Evolutionary conservation across 1,139 yeast genomes (phyloP), one percentile per base, ranked within the genome.

Genomic region (Diutina catenulata): DNA sequence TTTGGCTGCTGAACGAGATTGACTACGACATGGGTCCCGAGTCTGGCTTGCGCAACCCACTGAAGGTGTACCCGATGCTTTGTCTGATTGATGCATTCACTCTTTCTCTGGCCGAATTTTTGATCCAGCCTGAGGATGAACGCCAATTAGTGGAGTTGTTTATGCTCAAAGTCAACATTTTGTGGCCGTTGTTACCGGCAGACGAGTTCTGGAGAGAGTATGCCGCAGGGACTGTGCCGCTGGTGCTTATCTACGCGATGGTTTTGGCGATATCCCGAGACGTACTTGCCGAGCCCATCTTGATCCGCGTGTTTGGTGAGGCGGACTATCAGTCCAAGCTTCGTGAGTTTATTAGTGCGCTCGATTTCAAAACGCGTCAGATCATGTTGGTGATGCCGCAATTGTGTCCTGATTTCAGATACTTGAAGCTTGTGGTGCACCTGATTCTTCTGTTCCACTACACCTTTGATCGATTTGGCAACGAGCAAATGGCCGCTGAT

Each of bases 281-380:
- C 37, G 47, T 47, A 20, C 38, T 52, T 40, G 57, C 64, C 1
- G 52, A 49, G 32, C 58, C 62, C 2, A 50, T 60, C 3, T 41
- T 62, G 3, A 33, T 36, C 28, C 39, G 42, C 19, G 51, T 58
- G 4, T 53, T 59, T 38, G 37, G 37, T 37, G 49, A 35, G 38
- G 38, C 38, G 3, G 41, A 41, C 31, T 55, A 45, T 40, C 28
- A 25, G 11, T 42, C 42, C 11, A 45, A 50, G 18, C 44, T 49
- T 14, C 42, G 45, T 9, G 40, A 43, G 33, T 57, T 58, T 38
- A 43, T 52, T 36, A 46, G 52, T 10, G 60, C 53, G n/a, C 48
- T 61, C 35, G 65, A 61, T 33, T 54, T 54, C 43, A 64, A 64
- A 42, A 59, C 61, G 27, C 47, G 67, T 15, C 70, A 67, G 14